phyloP scores from a whole-genome alignment of 1,284 basidiomycete genomes.

The Austroboletus niveus region DNA sequence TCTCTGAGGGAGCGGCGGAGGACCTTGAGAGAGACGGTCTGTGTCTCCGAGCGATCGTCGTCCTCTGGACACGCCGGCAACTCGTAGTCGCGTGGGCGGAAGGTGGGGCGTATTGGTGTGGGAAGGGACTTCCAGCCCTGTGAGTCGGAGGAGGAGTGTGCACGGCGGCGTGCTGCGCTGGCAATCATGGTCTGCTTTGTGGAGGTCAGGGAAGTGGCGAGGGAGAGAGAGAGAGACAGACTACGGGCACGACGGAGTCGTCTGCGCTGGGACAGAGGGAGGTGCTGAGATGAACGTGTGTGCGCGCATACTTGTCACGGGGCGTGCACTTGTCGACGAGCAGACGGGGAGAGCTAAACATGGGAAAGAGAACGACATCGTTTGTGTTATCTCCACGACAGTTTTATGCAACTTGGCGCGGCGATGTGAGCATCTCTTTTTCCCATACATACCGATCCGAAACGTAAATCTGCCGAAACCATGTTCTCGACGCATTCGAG shows the following conservation, averaged over 20 bases:
- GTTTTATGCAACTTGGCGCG: constrained; percentile 22
- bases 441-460: constrained; percentile 2
- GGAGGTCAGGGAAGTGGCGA: not conserved
- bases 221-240: constrained; percentile 5
- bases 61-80: constrained; percentile 30
- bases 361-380: constrained; percentile 6
- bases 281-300: constrained; percentile 27
- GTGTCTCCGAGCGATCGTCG: constrained; percentile 24
- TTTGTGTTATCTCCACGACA: constrained; percentile 3
- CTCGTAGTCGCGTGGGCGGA: constrained; percentile 33
- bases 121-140: constrained; percentile 32
- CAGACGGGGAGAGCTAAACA: constrained; percentile 29
- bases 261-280: constrained; percentile 30
- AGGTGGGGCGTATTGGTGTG: constrained; percentile 33
- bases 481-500: not conserved
- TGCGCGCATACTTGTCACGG: constrained; percentile 33
- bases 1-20: constrained; percentile 32
- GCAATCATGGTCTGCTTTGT: constrained; percentile 15
- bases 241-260: constrained; percentile 22
- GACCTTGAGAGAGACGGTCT: constrained; percentile 31
- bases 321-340: constrained; percentile 35
- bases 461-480: constrained; percentile 25
- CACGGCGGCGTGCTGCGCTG: constrained; percentile 26
- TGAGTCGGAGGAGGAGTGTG: constrained; percentile 32
- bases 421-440: constrained; percentile 5